Base-by-base conservation (phyloP, 371 early-diverging fungal genomes). In the Mucor sp. region DNA sequence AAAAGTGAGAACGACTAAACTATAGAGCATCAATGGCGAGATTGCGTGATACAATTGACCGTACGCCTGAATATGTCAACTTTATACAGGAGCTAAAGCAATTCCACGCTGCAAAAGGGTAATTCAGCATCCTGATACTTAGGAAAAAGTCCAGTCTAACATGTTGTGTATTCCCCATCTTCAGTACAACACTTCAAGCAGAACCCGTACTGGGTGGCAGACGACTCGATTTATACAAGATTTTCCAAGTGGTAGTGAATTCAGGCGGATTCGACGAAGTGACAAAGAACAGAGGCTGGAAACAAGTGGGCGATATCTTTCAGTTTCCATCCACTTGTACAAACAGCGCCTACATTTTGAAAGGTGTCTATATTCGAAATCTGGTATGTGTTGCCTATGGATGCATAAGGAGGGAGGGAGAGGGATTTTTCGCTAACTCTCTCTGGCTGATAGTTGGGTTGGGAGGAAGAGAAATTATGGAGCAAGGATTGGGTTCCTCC, bases 271-370 rank as follows among this genome's bases (percentile, higher is more conserved):
- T 85, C 67, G 90, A 90, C 60, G 86, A 89, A 83, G 90, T 93
- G 27, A 89, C 91, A 17, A 76, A 81, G 41, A 89, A 90, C 37
- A 85, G 90, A 59, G 86, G 90, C 19, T 93, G 93, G 93, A 89
- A 87, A 65, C 81, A 87, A 69, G 83, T 93, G 25, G 82, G 88
- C 17, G 74, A 83, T 23, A 86, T 88, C 0, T 91, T 93, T 72
- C 81, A 92, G 58, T 87, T 93, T 53, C 92, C 92, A 7, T 77
- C 87, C 19, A 93, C 92, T 8, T 92, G 93, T 74, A 93, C 92
- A 21, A 93, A 92, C 75, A 86, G 88, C 61, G 92, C 92, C 2
- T 91, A 87, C 69, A 89, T 91, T 33, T 76, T 91, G 58, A 92
- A 92, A 75, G 85, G 87, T 30, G 82, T 91, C 1, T 93, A 93